Base-by-base conservation (phyloP, 2,329 filamentous ascomycete genomes). In the Metarhizium guizhouense region DNA sequence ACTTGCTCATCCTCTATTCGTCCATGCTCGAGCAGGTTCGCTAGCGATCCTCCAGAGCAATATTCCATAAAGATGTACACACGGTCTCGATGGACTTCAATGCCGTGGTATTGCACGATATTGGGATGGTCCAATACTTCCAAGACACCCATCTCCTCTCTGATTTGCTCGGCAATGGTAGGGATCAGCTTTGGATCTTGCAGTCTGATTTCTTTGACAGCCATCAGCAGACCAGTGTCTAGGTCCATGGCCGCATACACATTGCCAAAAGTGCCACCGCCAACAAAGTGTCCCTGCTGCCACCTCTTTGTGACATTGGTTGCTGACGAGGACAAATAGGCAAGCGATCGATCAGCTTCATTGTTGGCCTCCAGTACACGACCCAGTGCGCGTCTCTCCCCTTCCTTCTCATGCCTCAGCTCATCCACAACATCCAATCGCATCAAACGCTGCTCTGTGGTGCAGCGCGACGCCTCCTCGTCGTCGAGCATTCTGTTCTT, bases 51-150 rank as follows among this genome's bases (percentile, higher is more conserved):
- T 53, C 94, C 93, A 4, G 91, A 95, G 71, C 94, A 99, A 72
- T 95, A 97, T 71, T 99, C 94, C 94, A 99, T 99, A 70, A 99
- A 99, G 62, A 99, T 96, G 72, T 97, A 99, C n/a, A 99, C 94
- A 68, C 96, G 94, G 77, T 99, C 94, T 60, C 94, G 84, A 72
- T 99, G 94, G 3, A 96, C 94, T 71, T 99, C 94, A 65, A 99
- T 97, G 57, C 94, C 94, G 67, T 94, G 94, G 72, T 99, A 99
- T 10, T 91, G 93, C 25, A 99, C 95, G 58, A 99, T 90, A 68
- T 99, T 99, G 25, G 94, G 94, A 68, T 99, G 94, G 66, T 99
- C 92, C 49, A 99, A 80, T 1, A 96, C 88, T 71, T 97, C 93
- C 51, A 99, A 76, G 5, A 99, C 93, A 53, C 88, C 87, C 92